These are phyloP conservation scores for Epichloe uncinata DNA, from an alignment of 2,329 filamentous ascomycete genomes.

Conservation along the genomic window DNA sequence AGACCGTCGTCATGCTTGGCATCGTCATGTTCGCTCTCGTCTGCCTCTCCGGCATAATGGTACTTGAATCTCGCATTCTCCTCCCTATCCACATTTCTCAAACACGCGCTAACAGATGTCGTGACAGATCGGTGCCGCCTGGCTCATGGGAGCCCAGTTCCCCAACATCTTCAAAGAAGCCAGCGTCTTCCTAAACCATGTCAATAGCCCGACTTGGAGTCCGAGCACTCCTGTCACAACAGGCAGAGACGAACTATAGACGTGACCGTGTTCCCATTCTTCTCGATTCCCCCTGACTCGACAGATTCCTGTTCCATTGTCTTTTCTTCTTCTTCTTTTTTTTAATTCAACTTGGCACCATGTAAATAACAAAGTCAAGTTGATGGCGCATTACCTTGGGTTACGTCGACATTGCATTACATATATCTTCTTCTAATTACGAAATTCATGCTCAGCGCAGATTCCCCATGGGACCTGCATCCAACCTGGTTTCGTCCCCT, in stretches of 20 bases:
- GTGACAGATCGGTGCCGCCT: slow-evolving; percentile 60
- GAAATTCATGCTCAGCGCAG: neutral
- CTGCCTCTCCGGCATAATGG: slow-evolving; percentile 66
- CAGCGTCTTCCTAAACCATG: slow-evolving; percentile 8
- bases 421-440: neutral
- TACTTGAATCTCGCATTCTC: slow-evolving; percentile 31
- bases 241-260: slow-evolving; percentile 23
- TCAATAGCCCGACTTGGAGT: slow-evolving; percentile 9
- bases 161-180: slow-evolving; percentile 32
- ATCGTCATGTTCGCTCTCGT: slow-evolving; percentile 56
- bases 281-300: neutral
- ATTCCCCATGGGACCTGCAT: neutral
- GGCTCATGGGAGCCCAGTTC: slow-evolving; percentile 69
- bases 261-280: neutral
- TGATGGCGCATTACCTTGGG: neutral
- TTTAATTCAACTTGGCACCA: neutral
- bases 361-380: neutral
- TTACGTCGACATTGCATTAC: neutral
- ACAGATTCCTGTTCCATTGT: neutral
- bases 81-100: neutral
- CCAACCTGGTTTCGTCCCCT: too few species aligned
- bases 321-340: neutral
- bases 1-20: slow-evolving; percentile 51
- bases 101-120: neutral
- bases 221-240: slow-evolving; percentile 13